Evolutionary conservation across 495 filamentous ascomycete species (phyloP).

Genomic region (Schizothecium vesticola): DNA sequence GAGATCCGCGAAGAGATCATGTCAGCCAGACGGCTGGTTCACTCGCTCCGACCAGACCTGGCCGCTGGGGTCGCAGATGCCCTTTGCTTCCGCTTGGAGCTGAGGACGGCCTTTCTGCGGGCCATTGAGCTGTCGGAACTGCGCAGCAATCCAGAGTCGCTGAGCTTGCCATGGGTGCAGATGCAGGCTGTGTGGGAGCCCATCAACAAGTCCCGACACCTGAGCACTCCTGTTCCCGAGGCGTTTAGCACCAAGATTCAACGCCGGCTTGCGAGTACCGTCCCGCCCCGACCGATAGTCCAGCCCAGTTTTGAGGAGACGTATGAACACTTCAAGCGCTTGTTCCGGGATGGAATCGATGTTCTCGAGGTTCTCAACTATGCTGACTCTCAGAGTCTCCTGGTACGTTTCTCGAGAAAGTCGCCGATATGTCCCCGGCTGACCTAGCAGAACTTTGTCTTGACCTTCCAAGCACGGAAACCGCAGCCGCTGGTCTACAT

Average conservation of each 20-base stretch:
- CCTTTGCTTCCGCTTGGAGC: conserved; percentile 55
- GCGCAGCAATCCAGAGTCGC: conserved; percentile 36
- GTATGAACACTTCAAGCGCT: conserved; percentile 57
- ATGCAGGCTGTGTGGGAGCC: conserved; percentile 42
- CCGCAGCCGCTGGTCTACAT: conserved; percentile 82
- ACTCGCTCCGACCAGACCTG: conserved; percentile 39
- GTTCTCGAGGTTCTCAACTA: conserved; percentile 67
- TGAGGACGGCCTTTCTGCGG: conserved; percentile 59
- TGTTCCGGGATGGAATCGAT: conserved; percentile 67
- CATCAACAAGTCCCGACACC: conserved; percentile 50
- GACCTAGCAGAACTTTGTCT: conserved; percentile 53
- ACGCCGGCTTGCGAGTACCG: conserved; percentile 80
- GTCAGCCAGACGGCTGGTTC: conserved; percentile 53
- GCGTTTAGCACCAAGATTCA: conserved; percentile 90
- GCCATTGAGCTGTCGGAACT: conserved; percentile 42
- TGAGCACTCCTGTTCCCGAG: conserved; percentile 64
- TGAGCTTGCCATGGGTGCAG: conserved; percentile 44
- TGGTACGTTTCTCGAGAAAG: conserved; percentile 39
- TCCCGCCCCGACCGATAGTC: conserved; percentile 87
- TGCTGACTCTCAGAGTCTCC: conserved; percentile 59
- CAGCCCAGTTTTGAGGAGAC: conserved; percentile 68
- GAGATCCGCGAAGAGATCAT: conserved; percentile 57
- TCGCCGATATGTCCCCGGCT: conserved; percentile 6
- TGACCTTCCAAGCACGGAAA: conserved; percentile 68
- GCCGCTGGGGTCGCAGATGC: conserved; percentile 51